Conservation (phyloP, 2,329 filamentous ascomycete species). For the Fusarium napiforme region DNA sequence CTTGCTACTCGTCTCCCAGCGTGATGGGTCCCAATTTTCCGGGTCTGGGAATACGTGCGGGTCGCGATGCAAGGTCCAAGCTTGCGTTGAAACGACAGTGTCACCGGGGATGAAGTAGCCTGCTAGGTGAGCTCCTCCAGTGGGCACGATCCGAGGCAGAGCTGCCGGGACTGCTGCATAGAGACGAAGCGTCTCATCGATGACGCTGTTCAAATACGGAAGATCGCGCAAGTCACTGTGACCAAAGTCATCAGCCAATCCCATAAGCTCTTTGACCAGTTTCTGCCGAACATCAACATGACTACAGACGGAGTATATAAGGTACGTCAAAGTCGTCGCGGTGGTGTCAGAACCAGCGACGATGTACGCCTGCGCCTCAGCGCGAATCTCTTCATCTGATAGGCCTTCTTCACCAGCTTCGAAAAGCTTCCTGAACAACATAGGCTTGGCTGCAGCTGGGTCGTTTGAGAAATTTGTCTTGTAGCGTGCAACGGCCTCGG, state of each 20-base stretch:
- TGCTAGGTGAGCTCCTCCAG: neutral
- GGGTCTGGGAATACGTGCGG: neutral
- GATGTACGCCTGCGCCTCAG: neutral
- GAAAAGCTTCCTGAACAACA: neutral
- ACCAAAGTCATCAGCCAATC: fast-evolving
- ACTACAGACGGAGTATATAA: fast-evolving
- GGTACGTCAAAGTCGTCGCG: neutral
- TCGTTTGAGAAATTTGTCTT: neutral
- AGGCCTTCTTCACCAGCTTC: neutral
- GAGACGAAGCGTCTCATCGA: neutral
- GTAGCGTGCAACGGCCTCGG: neutral
- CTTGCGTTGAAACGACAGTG: neutral
- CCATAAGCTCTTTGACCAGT: fast-evolving
- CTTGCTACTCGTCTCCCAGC: neutral
- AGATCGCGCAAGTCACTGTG: neutral
- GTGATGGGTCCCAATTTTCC: fast-evolving
- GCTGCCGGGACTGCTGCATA: neutral
- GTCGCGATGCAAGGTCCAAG: neutral
- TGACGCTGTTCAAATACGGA: fast-evolving
- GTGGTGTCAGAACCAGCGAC: neutral
- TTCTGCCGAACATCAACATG: fast-evolving
- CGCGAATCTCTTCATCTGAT: neutral
- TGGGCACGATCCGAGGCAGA: neutral
- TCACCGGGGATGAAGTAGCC: neutral
- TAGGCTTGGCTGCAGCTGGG: neutral